Evolutionary conservation across 2,329 filamentous ascomycete genomes (phyloP), one percentile per base, ranked within the genome.

Genomic region (Neofusicoccum ribis): DNA sequence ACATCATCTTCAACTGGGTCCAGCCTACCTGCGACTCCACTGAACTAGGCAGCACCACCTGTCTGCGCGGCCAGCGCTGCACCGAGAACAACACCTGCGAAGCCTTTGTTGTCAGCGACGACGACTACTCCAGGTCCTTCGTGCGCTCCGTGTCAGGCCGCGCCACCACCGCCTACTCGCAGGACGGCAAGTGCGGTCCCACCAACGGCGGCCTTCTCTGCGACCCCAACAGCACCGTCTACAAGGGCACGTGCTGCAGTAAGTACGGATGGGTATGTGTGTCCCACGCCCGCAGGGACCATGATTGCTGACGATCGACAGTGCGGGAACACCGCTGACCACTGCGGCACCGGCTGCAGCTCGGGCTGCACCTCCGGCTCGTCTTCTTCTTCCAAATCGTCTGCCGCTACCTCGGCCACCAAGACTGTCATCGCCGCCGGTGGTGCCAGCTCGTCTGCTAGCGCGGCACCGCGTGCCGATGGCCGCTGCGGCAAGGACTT

Each of bases 1-100:
- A 84, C 70, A 84, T 84, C 71, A 78, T 80, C 66, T 83, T 84
- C 71, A 71, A 73, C 43, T 79, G 79, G 74, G 79, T 82, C 8
- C 76, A 81, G 56, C 78, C 83, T 23, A 76, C 66, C 3, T 84
- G 82, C 71, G 71, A 79, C 61, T 69, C 70, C 64, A 67, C 65
- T 31, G 39, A 67, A 0, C 37, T 69, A 7, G 69, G 44, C n/a
- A 69, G 54, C 36, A 71, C 56, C 63, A 67, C 65, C 20, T 82
- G 80, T 66, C 69, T 80, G 58, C 74, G 72, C 59, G 76, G 78
- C 50, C 75, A 79, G 68, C 67, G 76, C 61, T 80, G 76, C 70
- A 71, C 71, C 11, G 64, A 72, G 20, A 67, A 76, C 54, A 74
- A 77, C 63, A 75, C 71, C 72, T 65, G 52, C 36, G 49, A 52